Conservation (phyloP, 768 basidiomycete species). For the Leccinellum rugosiceps region DNA sequence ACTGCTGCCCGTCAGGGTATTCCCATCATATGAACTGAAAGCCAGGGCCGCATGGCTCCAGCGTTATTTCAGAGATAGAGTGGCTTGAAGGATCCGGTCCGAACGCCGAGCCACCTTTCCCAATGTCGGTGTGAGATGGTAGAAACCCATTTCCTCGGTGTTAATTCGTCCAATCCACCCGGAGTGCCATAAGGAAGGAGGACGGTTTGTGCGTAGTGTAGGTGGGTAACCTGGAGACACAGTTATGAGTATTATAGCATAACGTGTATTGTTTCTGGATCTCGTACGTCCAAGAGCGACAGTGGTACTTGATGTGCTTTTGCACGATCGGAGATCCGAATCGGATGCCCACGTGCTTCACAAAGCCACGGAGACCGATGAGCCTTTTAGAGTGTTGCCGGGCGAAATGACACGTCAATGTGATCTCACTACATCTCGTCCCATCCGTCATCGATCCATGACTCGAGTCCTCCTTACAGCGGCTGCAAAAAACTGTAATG, state of each 20-base stretch:
- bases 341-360: too few species aligned
- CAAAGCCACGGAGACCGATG: too few species aligned
- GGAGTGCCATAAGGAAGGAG: neutral
- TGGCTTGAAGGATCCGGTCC: neutral
- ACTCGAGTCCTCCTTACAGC: too few species aligned
- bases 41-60: neutral
- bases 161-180: too few species aligned
- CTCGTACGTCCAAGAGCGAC: too few species aligned
- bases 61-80: too few species aligned
- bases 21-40: neutral
- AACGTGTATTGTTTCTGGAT: conserved; percentile 13
- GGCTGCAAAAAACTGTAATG: too few species aligned
- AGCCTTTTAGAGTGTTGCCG: too few species aligned
- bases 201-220: neutral
- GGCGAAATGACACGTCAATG: too few species aligned
- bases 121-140: neutral
- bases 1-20: neutral
- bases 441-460: too few species aligned
- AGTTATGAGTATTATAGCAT: conserved; percentile 5
- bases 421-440: too few species aligned
- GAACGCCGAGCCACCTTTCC: neutral
- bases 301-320: conserved; percentile 8
- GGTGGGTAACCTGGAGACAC: neutral
- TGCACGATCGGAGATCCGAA: neutral
- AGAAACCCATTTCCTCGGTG: neutral